Evolutionary conservation across 192 early-diverging fungal species (phyloP).

Genomic region (Polychytrium aggregatum): DNA sequence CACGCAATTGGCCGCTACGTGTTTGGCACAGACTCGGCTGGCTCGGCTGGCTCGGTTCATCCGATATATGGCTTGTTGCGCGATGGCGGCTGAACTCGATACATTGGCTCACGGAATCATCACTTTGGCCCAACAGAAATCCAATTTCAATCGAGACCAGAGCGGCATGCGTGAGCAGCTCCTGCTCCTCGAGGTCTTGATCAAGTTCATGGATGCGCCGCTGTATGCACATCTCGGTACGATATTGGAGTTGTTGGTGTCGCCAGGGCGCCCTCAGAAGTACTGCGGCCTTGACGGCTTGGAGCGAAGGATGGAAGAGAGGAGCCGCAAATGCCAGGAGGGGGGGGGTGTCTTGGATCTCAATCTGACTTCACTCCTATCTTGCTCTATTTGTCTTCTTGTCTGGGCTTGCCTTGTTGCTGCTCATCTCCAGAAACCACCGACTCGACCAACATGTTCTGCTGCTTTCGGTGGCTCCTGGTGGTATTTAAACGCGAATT

Average conservation of each 20-base stretch:
- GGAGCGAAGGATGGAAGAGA: too few relatives aligned
- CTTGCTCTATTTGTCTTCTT: neutral
- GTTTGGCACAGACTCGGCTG: too few relatives aligned
- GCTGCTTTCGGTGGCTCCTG: slow-evolving; percentile 96
- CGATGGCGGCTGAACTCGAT: too few relatives aligned
- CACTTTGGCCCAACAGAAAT: slow-evolving; percentile 29
- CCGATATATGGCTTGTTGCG: too few relatives aligned
- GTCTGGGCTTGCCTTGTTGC: neutral
- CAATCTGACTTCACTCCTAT: neutral
- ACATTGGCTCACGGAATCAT: neutral
- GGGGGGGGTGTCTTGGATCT: too few relatives aligned
- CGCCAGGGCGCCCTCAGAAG: neutral
- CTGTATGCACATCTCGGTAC: slow-evolving; percentile 72
- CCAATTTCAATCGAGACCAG: slow-evolving; percentile 88
- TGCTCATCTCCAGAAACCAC: neutral
- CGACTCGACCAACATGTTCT: slow-evolving; percentile 71
- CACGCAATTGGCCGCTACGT: too few relatives aligned
- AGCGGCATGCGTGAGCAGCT: slow-evolving; percentile 88
- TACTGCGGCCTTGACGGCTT: neutral
- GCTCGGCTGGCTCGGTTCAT: too few relatives aligned
- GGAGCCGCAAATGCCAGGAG: too few relatives aligned
- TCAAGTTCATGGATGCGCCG: slow-evolving; percentile 78
- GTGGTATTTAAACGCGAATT: slow-evolving; percentile 98
- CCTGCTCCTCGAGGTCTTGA: slow-evolving; percentile 60
- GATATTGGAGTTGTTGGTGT: slow-evolving; percentile 1